Evolutionary conservation across 2,329 filamentous ascomycete species (phyloP), one percentile per base, ranked within the genome.

Genomic region (Claviceps cyperi): DNA sequence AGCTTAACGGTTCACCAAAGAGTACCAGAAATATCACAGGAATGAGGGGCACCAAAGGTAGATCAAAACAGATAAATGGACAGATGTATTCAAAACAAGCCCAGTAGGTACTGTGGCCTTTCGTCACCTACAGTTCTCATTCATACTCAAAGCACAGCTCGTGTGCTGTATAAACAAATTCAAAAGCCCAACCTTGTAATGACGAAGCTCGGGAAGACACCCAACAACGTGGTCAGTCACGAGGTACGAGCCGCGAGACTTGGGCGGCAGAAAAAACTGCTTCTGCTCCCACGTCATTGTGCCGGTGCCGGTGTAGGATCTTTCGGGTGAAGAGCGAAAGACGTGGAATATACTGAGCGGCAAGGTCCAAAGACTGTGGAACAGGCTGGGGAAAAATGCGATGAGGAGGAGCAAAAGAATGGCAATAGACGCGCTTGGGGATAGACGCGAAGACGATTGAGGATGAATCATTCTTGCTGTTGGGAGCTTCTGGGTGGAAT

Each of bases 101-200:
- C n/a, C 21, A 28, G n/a, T 17, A 28, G 28, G 28, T 32, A 32
- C 28, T 11, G 5, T 17, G 41, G 22, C 22, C 22, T 28, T 5
- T 44, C 44, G 24, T 37, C 14, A 39, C 64, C 47, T 54, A 68
- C 78, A 83, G 70, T 97, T 97, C 76, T 98, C 92, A 64, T 98
- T 98, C 59, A 98, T 71, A 53, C 80, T 86, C 49, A 98, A 75
- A 13, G 86, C 92, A 68, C 89, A 95, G 61, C 81, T 88, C 5
- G 92, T 98, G 69, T 98, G 92, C 69, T 98, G 91, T 50, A 97
- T 76, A 66, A 97, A 98, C 45, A 98, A 75, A 65, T 95, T 82
- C 54, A 97, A 71, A 53, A 94, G 69, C 43, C 89, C 89, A 58
- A 92, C 79, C 65, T 91, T 91, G 77, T 94, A 95, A 56, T 78